Percentiles rank a stretch among this genome's conserved stretches.
Conservation (phyloP, 352 stramenopile genomes). For the Globisporangium sylvaticum region DNA sequence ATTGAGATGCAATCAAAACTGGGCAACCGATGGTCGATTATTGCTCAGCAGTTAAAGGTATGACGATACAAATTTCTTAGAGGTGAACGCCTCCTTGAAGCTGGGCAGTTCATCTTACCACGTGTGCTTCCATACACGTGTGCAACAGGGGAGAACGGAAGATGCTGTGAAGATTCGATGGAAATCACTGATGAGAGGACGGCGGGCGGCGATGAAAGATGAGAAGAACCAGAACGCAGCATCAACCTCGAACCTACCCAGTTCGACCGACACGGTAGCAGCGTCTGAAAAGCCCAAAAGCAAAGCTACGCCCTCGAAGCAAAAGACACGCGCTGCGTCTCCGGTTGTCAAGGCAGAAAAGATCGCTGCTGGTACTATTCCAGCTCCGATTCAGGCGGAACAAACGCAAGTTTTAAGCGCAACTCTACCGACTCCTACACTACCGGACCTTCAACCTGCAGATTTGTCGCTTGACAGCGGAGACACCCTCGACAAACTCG, state of each 20-base stretch:
- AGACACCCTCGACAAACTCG: conserved; percentile 11
- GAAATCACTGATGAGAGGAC: conserved; percentile 88
- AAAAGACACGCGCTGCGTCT: conserved; percentile 33
- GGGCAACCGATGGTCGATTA: conserved; percentile 91
- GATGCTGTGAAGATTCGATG: conserved; percentile 93
- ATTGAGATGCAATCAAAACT: conserved; percentile 91
- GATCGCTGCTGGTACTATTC: background rate
- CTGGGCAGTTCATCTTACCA: background rate
- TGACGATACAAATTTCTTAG: background rate
- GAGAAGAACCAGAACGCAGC: conserved; percentile 29
- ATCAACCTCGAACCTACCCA: conserved; percentile 1
- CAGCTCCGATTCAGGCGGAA: conserved; percentile 1
- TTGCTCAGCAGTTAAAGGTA: conserved; percentile 88
- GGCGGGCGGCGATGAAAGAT: conserved; percentile 65
- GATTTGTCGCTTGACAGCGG: conserved; percentile 13
- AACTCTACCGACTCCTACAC: background rate
- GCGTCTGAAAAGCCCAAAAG: conserved; percentile 25
- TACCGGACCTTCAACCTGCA: conserved; percentile 10
- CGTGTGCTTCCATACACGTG: background rate
- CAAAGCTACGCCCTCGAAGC: conserved; percentile 35
- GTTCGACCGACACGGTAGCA: background rate
- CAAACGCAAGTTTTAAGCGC: conserved; percentile 7
- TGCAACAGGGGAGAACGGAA: conserved; percentile 78
- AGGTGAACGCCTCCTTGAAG: background rate
- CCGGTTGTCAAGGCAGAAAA: conserved; percentile 26